Percentiles rank a stretch among this genome's conserved stretches.
Conservation (phyloP, 2,329 filamentous ascomycete species). For the Tolypocladium paradoxum region DNA sequence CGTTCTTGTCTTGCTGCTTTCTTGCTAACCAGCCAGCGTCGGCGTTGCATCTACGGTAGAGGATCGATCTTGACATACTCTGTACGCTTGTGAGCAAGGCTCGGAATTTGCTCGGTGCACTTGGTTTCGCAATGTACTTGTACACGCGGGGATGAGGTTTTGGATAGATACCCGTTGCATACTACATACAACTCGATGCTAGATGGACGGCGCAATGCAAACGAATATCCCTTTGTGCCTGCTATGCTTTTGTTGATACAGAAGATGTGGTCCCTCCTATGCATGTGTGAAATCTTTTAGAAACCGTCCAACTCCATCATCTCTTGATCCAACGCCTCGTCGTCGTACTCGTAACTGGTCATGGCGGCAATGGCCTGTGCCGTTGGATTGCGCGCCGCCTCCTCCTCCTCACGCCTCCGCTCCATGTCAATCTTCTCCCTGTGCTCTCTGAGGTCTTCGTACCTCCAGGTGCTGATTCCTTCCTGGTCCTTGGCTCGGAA, state of each 20-base stretch:
- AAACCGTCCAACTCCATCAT: constrained; percentile 42
- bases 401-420: constrained; percentile 51
- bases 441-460: constrained; percentile 66
- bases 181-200: background rate
- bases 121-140: background rate
- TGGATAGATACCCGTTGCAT: background rate
- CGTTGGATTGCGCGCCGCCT: constrained; percentile 19
- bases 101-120: background rate
- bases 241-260: background rate
- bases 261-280: background rate
- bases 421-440: constrained; percentile 66
- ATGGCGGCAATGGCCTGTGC: constrained; percentile 6
- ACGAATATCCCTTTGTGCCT: background rate
- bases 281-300: constrained; percentile 4
- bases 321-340: constrained; percentile 40
- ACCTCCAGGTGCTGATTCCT: constrained; percentile 85
- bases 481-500: constrained; percentile 77
- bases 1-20: background rate
- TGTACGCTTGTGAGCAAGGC: background rate
- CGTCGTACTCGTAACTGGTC: constrained; percentile 41
- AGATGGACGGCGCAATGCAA: background rate
- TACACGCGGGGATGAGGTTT: background rate
- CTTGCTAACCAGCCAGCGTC: background rate
- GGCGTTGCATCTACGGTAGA: background rate
- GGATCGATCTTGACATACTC: background rate